Conservation (phyloP, 371 early-diverging fungal genomes). For the Haplosporangium sp. region DNA sequence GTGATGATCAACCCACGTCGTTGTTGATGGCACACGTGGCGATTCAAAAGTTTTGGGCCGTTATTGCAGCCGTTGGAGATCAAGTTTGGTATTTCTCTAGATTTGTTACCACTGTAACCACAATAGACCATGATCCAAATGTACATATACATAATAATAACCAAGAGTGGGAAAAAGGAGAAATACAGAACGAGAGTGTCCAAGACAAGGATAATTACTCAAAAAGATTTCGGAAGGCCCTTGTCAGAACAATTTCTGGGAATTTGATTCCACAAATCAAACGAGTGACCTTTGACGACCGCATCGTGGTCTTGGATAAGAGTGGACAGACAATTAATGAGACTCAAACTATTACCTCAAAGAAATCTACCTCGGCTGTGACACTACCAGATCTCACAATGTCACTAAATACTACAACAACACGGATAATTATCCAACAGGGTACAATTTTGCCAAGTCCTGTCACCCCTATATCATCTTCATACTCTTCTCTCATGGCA, state of each 20-base stretch:
- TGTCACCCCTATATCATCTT: neutral
- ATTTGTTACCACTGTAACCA: too few relatives aligned
- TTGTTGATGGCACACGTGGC: too few relatives aligned
- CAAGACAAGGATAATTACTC: slow-evolving; percentile 6
- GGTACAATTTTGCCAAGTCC: neutral
- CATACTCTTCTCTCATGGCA: neutral
- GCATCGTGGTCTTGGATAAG: neutral
- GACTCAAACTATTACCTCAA: neutral
- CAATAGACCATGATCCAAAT: too few relatives aligned
- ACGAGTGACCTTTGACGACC: slow-evolving; percentile 12
- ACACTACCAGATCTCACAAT: neutral
- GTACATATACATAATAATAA: too few relatives aligned
- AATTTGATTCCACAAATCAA: slow-evolving; percentile 5
- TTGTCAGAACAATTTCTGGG: slow-evolving; percentile 6
- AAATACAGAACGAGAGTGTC: neutral
- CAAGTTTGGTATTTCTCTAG: too few relatives aligned
- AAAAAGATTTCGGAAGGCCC: slow-evolving; percentile 8
- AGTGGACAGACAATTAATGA: neutral
- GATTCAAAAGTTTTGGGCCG: too few relatives aligned
- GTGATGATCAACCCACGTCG: too few relatives aligned
- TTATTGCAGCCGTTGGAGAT: too few relatives aligned
- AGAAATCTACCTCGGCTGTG: neutral
- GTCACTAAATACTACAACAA: neutral
- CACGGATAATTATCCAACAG: neutral
- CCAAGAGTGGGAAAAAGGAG: neutral